Percentiles rank a stretch among this genome's conserved stretches.
These are phyloP conservation scores for Phialophora tarda DNA, from an alignment of 2,329 filamentous ascomycete genomes.

Conservation along the genomic window DNA sequence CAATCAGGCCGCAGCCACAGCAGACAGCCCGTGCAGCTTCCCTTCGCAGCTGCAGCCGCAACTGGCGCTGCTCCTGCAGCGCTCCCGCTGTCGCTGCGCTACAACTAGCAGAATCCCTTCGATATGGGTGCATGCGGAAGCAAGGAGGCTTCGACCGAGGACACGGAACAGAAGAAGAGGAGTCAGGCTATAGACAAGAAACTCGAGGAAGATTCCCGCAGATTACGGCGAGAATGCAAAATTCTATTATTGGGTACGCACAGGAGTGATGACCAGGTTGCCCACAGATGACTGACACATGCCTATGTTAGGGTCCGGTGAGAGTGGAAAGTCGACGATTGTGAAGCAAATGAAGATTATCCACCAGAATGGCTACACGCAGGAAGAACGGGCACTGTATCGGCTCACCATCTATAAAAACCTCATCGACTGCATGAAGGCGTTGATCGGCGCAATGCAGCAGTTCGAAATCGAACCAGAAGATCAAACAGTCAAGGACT, in stretches of 20 bases:
- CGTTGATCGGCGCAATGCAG: conserved; percentile 86
- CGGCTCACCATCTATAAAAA: conserved; percentile 98
- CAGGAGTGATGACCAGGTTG: conserved; percentile 22
- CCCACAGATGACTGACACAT: conserved; percentile 25
- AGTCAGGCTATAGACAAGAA: conserved; percentile 94
- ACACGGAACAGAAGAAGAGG: conserved; percentile 91
- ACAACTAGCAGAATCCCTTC: conserved; percentile 19
- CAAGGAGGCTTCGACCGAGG: conserved; percentile 72
- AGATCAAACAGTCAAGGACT: conserved; percentile 71
- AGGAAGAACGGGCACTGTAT: conserved; percentile 92
- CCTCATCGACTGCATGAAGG: conserved; percentile 93
- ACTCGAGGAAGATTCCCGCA: conserved; percentile 91
- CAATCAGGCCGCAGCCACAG: conserved; percentile 30
- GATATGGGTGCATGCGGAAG: conserved; percentile 93
- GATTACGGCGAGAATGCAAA: conserved; percentile 96
- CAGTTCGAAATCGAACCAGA: conserved; percentile 86
- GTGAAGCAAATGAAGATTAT: conserved; percentile 99
- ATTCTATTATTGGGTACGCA: conserved; percentile 85
- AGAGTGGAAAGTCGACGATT: conserved; percentile 98
- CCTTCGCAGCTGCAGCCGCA: conserved; percentile 37
- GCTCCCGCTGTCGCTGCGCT: conserved; percentile 30
- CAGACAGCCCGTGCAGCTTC: conserved; percentile 32
- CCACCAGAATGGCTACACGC: conserved; percentile 94
- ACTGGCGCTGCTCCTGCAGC: conserved; percentile 37
- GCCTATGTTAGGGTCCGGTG: conserved; percentile 76